Base-by-base conservation (phyloP, 768 basidiomycete species). In the Naganishia friedmannii region DNA sequence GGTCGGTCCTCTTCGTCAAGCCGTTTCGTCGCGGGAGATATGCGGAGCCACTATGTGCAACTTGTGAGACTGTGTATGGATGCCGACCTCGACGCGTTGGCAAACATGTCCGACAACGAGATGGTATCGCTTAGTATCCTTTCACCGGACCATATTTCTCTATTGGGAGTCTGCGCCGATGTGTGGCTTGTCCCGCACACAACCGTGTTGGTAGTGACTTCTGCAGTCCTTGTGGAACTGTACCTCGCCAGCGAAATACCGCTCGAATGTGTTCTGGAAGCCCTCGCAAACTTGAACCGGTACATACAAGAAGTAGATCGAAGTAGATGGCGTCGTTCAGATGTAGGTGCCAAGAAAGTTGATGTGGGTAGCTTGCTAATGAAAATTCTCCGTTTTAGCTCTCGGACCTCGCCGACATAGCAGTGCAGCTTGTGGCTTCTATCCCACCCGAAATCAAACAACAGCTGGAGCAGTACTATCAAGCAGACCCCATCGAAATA, bases 61-160 rank as follows among this genome's bases (percentile, higher is more conserved):
- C 85, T 98, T 19, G 85, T 96, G 32, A 88, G 92, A 78, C 84
- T 86, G 67, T 93, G 93, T 77, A 86, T 99, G 55, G 84, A 88
- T 29, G 85, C 86, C 31, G 96, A 99, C 79, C 83, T 98, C 69
- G 91, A 92, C 77, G 86, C 88, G 45, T 92, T 99, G 90, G 85
- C 90, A 58, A 89, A 89, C 55, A 89, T 97, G n/a, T 90, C 91
- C 5, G 82, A 83, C 63, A 90, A 92, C 74, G 92, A 97, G 74
- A 93, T 98, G 82, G 95, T 99, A 19, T 91, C 93, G 0, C 83
- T 98, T 45, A 91, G 92, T 8, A 97, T 99, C 68, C 82, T 99
- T 21, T 92, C 92, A 3, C 77, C 86, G 0, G 78, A 85, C 13
- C 92, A 97, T 77, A 84, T 92, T 51, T 89, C 90, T 68, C 83